Percentiles rank a stretch among this genome's conserved stretches.
phyloP scores from a whole-genome alignment of 192 early-diverging fungal genomes.

The Ramicandelaber brevisporus region DNA sequence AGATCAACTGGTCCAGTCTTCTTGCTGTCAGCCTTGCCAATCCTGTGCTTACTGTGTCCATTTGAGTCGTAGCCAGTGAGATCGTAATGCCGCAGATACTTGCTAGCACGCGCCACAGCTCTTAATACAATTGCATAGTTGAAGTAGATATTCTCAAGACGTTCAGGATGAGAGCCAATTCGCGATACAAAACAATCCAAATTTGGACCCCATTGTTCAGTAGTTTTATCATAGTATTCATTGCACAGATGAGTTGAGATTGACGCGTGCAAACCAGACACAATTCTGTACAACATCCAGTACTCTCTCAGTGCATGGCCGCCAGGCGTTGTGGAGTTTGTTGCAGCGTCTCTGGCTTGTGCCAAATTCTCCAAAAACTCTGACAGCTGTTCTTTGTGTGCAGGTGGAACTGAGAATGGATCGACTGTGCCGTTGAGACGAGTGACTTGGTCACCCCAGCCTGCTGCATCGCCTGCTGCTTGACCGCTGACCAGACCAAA shows the following conservation, averaged over 20 bases:
- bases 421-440: constrained; percentile 12
- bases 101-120: too few species aligned
- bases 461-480: too few species aligned
- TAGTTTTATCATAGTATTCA: constrained; percentile 70
- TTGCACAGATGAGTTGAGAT: constrained; percentile 96
- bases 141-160: constrained; percentile 91
- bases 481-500: constrained; percentile 45
- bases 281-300: constrained; percentile 13
- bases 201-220: constrained; percentile 73
- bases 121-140: constrained; percentile 66
- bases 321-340: constrained; percentile 13
- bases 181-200: constrained; percentile 77
- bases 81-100: constrained; percentile 59
- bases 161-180: constrained; percentile 68
- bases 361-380: constrained; percentile 22
- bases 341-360: constrained; percentile 18
- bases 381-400: constrained; percentile 14
- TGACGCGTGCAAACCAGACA: constrained; percentile 70
- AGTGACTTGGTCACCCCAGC: constrained; percentile 18
- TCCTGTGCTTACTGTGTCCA: constrained; percentile 22
- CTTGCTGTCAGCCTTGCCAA: constrained; percentile 15
- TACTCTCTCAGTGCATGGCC: constrained; percentile 10
- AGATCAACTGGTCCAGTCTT: constrained; percentile 7
- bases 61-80: constrained; percentile 48
- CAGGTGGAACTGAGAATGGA: constrained; percentile 23